phyloP scores from a whole-genome alignment of 768 basidiomycete genomes.

The Termitomyces eurrhizus region DNA sequence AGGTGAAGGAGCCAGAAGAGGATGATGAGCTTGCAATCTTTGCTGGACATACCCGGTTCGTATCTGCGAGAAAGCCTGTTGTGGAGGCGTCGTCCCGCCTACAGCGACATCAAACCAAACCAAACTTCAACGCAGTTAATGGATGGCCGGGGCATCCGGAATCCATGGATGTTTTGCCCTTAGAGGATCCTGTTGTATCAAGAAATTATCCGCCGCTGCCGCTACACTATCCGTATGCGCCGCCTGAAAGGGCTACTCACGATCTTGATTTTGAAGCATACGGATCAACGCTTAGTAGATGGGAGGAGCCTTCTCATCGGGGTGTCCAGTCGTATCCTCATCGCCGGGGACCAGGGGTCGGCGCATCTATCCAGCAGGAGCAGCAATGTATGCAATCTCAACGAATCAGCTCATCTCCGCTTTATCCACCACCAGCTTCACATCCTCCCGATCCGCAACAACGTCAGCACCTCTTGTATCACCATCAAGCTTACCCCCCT shows the following conservation, averaged over 20 bases:
- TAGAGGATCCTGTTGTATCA: neutral
- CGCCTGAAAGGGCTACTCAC: conserved; percentile 15
- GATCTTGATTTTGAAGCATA: conserved; percentile 7
- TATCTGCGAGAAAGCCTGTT: conserved; percentile 39
- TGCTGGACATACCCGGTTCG: conserved; percentile 61
- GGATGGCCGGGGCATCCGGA: conserved; percentile 2
- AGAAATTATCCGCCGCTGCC: neutral
- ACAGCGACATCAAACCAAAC: neutral
- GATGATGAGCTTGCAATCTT: conserved; percentile 71
- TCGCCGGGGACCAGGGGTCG: neutral
- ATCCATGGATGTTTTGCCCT: neutral
- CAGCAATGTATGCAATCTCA: neutral
- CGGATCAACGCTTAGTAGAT: neutral
- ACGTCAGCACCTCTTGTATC: neutral
- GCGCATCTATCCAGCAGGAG: neutral
- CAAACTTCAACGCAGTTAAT: neutral
- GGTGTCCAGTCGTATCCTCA: neutral
- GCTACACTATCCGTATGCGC: conserved; percentile 17
- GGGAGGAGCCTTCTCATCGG: conserved; percentile 1
- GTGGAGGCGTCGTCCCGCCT: neutral
- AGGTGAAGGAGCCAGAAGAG: conserved; percentile 43
- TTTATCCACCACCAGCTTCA: neutral
- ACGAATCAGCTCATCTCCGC: neutral
- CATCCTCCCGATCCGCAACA: neutral
- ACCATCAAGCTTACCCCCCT: neutral